A percentile compares a stretch with the other conserved stretches of the same genome.
phyloP scores from a whole-genome alignment of 164 flowering plant genomes.

The Stephania cephalantha region DNA sequence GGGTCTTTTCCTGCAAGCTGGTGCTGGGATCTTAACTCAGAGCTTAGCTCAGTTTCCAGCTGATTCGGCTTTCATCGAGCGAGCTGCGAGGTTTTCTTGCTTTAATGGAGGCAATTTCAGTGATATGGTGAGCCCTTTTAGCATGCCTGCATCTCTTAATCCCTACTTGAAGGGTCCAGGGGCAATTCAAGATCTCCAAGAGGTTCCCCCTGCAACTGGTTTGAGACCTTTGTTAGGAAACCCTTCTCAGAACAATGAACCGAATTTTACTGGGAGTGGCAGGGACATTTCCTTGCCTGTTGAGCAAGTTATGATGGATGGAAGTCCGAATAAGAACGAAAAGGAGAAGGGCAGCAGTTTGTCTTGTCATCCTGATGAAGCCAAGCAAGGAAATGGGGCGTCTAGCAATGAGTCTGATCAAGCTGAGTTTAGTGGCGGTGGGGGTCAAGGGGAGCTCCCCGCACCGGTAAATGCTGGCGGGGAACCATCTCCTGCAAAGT shows the following conservation, averaged over 20 bases:
- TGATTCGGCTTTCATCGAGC: slow-evolving; percentile 81
- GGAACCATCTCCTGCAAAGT: slow-evolving; percentile 37
- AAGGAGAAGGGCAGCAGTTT: slow-evolving; percentile 25
- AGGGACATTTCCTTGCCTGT: slow-evolving; percentile 34
- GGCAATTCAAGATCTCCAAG: slow-evolving; percentile 34
- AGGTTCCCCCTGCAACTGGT: slow-evolving; percentile 21
- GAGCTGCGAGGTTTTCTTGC: slow-evolving; percentile 85
- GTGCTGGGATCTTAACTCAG: slow-evolving; percentile 49
- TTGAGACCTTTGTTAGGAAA: slow-evolving; percentile 22
- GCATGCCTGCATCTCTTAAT: slow-evolving; percentile 30
- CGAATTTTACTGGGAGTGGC: slow-evolving; percentile 26
- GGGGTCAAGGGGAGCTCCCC: slow-evolving; percentile 37
- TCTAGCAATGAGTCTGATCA: slow-evolving; percentile 62
- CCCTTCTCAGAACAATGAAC: slow-evolving; percentile 35
- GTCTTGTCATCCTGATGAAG: slow-evolving; percentile 27
- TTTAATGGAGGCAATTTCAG: slow-evolving; percentile 61
- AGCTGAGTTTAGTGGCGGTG: slow-evolving; percentile 55
- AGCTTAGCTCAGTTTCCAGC: slow-evolving; percentile 70
- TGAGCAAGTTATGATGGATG: slow-evolving; percentile 30
- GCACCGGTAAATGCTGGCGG: slow-evolving; percentile 31
- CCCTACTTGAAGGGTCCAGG: slow-evolving; percentile 28
- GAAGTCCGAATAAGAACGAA: slow-evolving; percentile 42
- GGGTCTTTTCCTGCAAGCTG: slow-evolving; percentile 36
- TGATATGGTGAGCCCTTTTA: slow-evolving; percentile 51
- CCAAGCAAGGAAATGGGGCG: slow-evolving; percentile 34